These are phyloP conservation scores for Dactylellina sp. DNA, from an alignment of 2,329 filamentous ascomycete species.

Conservation along the genomic window DNA sequence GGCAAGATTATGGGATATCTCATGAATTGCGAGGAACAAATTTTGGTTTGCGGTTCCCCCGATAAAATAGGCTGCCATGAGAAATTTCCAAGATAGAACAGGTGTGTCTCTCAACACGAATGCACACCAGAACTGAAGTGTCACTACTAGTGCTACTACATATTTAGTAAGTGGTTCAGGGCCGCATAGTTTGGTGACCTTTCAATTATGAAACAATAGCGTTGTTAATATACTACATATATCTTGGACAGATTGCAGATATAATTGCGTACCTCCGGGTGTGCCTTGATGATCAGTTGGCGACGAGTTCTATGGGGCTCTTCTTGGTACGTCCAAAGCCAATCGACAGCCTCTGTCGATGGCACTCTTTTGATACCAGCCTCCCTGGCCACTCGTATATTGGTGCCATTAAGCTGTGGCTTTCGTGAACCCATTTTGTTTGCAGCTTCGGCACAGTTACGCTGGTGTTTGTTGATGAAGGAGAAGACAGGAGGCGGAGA, in stretches of 20 bases:
- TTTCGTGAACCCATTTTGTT: background rate
- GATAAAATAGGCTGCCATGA: slow-evolving; percentile 87
- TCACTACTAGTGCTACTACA: slow-evolving; percentile 84
- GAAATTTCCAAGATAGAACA: slow-evolving; percentile 85
- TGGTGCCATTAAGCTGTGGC: background rate
- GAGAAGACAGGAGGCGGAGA: too few relatives aligned
- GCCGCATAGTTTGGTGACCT: slow-evolving; percentile 92
- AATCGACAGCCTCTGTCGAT: slow-evolving; percentile 26
- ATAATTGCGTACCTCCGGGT: slow-evolving; percentile 78
- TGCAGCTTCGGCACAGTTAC: slow-evolving; percentile 21
- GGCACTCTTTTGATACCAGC: background rate
- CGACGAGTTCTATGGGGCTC: slow-evolving; percentile 93
- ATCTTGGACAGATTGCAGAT: background rate
- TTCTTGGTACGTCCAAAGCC: slow-evolving; percentile 95
- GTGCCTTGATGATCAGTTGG: slow-evolving; percentile 95
- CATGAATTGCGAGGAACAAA: slow-evolving; percentile 96
- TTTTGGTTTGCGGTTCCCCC: slow-evolving; percentile 98
- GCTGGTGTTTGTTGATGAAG: too few relatives aligned
- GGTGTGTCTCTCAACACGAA: slow-evolving; percentile 80
- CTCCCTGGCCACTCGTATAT: background rate
- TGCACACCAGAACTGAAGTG: slow-evolving; percentile 81
- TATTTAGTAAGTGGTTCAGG: slow-evolving; percentile 97
- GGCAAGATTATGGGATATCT: slow-evolving; percentile 97
- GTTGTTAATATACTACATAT: slow-evolving; percentile 54
- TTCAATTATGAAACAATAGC: slow-evolving; percentile 65